phyloP scores from a whole-genome alignment of 1,284 basidiomycete genomes.

The Tausonia pullulans region DNA sequence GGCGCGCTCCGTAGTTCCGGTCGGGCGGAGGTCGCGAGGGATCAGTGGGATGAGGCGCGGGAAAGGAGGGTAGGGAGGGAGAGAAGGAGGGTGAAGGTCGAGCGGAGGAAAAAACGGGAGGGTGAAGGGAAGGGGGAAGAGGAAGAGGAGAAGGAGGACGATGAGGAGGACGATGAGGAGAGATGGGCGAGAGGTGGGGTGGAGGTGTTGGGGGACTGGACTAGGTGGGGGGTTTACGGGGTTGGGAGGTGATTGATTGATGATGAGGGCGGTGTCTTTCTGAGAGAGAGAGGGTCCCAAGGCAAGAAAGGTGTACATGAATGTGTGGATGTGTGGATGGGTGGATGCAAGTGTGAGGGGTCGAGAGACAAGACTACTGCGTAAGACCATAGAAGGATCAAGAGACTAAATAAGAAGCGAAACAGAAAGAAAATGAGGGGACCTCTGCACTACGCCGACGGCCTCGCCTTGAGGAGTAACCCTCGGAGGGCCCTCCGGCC shows the following conservation, averaged over 20 bases:
- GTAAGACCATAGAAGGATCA: too few relatives aligned
- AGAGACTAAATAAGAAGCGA: too few relatives aligned
- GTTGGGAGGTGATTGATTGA: not conserved
- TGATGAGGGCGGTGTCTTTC: too few relatives aligned
- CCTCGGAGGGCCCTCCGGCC: too few relatives aligned
- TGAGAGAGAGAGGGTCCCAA: too few relatives aligned
- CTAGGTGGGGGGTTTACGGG: not conserved
- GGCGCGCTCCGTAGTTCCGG: not conserved
- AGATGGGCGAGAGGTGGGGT: not conserved
- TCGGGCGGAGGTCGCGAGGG: not conserved
- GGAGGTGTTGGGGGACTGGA: conserved; percentile 5
- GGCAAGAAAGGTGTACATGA: too few relatives aligned
- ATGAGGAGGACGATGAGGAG: conserved; percentile 1
- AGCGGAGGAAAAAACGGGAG: not conserved
- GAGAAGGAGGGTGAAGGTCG: not conserved
- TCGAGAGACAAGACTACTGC: too few relatives aligned
- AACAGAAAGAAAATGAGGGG: too few relatives aligned
- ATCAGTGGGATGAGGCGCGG: conserved; percentile 11
- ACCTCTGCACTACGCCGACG: too few relatives aligned
- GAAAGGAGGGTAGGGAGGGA: not conserved
- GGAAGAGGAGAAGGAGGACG: not conserved
- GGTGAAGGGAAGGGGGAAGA: not conserved
- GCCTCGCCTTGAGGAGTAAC: too few relatives aligned
- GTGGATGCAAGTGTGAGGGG: too few relatives aligned
- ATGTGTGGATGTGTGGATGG: too few relatives aligned